phyloP scores from a whole-genome alignment of 306 rosid genomes.

The Vigna trinervia region DNA sequence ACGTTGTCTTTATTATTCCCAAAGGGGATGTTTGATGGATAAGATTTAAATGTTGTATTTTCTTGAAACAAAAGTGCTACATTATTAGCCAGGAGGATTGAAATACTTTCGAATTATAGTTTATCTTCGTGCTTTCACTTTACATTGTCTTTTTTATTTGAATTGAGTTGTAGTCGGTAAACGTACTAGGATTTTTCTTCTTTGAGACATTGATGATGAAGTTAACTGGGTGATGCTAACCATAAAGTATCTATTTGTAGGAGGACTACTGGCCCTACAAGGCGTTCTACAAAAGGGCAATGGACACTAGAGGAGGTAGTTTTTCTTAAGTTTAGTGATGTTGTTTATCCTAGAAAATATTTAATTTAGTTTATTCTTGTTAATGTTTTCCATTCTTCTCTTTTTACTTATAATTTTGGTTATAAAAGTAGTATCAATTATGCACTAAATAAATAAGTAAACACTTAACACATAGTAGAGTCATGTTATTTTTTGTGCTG shows the following conservation, averaged over 20 bases:
- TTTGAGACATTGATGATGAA: slow-evolving; percentile 22
- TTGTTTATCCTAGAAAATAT: slow-evolving; percentile 23
- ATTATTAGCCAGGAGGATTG: background rate
- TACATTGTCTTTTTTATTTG: slow-evolving; percentile 16
- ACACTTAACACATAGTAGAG: background rate
- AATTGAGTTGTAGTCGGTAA: slow-evolving; percentile 10
- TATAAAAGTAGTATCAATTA: background rate
- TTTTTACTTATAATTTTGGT: background rate
- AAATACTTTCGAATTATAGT: background rate
- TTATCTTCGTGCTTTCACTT: slow-evolving; percentile 22
- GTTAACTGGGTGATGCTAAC: slow-evolving; percentile 31
- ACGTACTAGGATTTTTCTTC: slow-evolving; percentile 7
- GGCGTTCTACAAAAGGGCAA: slow-evolving; percentile 99
- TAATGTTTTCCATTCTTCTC: background rate
- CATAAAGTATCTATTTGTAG: slow-evolving; percentile 50
- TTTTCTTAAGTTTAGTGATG: slow-evolving; percentile 10
- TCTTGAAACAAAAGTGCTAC: too few relatives aligned
- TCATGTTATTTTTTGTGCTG: slow-evolving; percentile 36
- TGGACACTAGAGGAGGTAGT: slow-evolving; percentile 94
- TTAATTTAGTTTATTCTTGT: background rate
- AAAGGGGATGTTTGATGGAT: too few relatives aligned
- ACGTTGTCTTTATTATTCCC: too few relatives aligned
- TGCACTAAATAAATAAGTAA: too few relatives aligned
- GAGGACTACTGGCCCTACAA: slow-evolving; percentile 97
- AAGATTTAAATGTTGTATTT: too few relatives aligned